Evolutionary conservation across 352 stramenopile genomes (phyloP).

Genomic region (Phytophthora fragariae): DNA sequence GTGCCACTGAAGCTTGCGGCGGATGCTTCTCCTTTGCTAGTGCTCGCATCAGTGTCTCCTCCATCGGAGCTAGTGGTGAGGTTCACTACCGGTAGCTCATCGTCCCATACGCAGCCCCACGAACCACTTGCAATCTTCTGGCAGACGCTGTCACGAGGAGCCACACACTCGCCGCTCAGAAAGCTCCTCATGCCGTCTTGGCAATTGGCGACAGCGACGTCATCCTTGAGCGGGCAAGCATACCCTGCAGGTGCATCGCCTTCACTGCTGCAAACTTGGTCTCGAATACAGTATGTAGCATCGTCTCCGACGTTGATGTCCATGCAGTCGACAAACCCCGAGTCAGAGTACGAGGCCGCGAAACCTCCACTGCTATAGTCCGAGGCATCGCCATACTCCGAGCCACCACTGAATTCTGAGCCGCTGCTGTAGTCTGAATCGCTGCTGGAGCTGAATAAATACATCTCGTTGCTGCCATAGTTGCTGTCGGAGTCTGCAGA

Average conservation of each 20-base stretch:
- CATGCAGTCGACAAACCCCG: conserved; percentile 31
- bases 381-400: too few relatives aligned
- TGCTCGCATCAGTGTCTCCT: neutral
- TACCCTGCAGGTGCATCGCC: conserved; percentile 34
- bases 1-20: neutral
- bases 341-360: neutral
- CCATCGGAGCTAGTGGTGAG: neutral
- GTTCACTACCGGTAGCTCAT: conserved; percentile 2
- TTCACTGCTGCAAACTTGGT: conserved; percentile 42
- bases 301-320: conserved; percentile 49
- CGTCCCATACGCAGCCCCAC: conserved; percentile 42
- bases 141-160: conserved; percentile 35
- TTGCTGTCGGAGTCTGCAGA: neutral
- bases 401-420: neutral
- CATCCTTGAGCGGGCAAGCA: conserved; percentile 41
- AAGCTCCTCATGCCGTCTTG: conserved; percentile 36
- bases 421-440: neutral
- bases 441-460: conserved; percentile 1
- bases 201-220: conserved; percentile 42
- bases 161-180: conserved; percentile 33
- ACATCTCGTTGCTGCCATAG: conserved; percentile 8
- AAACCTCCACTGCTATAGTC: neutral
- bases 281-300: conserved; percentile 51
- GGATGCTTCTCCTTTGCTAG: conserved; percentile 3
- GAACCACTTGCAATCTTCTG: conserved; percentile 17